Evolutionary conservation across 164 flowering plant species (phyloP), one percentile per base, ranked within the genome.

Genomic region (Chimonanthus salicifolius): DNA sequence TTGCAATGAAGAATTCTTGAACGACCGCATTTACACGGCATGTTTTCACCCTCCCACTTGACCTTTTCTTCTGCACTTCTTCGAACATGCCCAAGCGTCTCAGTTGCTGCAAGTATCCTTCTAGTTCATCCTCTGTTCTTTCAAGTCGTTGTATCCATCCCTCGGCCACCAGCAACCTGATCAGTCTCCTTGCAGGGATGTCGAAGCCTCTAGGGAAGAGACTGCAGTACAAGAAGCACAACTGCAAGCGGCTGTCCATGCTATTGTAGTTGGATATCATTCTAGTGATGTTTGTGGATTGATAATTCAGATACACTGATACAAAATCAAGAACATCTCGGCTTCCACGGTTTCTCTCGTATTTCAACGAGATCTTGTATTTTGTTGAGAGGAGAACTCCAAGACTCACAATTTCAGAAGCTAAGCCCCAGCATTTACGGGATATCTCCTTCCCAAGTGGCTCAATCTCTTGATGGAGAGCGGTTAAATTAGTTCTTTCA

Each of bases 61-160:
- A 50, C 5, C 58, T 71, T 67, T 10, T 47, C 21, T 13, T 21
- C 2, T 47, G 43, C 5, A 76, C 77, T 69, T 33, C 33, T 33
- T 69, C 18, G 2, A 79, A 10, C 20, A 79, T 21, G 63, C 43
- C 58, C 50, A 72, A 58, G 3, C 69, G 15, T 7, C 74, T 15
- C 5, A 77, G 69, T 33, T 77, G 65, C 3, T 62, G 16, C 64
- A 77, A 49, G 44, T 64, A 71, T 4, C 64, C 74, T 4, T 69
- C 63, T n/a, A 71, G 80, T 7, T 48, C 20, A 5, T 69, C 82
- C 49, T 80, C 80, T 20, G 6, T n/a, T 43, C 43, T 66, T 46
- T 49, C 16, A 13, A 33, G 33, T 33, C 33, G 33, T 33, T 33
- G 58, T 50, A 50, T 50, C 58, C 58, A 50, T 50, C 58, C 58